Base-by-base conservation (phyloP, 2,329 filamentous ascomycete species). In the Aureobasidium sp. region DNA sequence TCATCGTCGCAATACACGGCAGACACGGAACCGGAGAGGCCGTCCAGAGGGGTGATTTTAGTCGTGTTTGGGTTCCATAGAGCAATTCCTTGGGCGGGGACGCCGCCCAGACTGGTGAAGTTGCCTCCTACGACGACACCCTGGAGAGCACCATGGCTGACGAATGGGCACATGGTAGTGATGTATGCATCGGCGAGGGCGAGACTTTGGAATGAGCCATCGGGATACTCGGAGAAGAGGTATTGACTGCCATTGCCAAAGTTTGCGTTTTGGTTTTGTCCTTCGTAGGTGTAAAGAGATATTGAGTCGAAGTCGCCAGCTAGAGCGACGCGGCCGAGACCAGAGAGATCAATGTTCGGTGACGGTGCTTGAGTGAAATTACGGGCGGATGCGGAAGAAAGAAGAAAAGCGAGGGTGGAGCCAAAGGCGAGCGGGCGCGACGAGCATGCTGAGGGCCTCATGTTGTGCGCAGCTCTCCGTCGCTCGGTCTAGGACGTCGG, bases 231-330 rank as follows among this genome's bases (percentile, higher is more conserved):
- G 22, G 88, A 85, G 60, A 97, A 82, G 44, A 99, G 82, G 19
- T 90, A 88, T 70, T 92, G 85, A 69, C 87, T 90, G 71, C 89
- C 90, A 79, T 96, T 91, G 63, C 82, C 84, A 69, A 77, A 85
- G 68, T 85, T 83, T 17, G 82, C 76, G 64, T 81, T 78, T 73
- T 93, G 85, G 63, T 80, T 86, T 73, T 99, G 93, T 65, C 88
- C 90, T 69, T 88, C 81, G 70, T 86, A 97, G 71, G 92, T 80
- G 77, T 94, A 97, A 42, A 97, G 79, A 14, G 94, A 97, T 69
- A 97, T 89, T 60, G 91, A 90, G 70, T 90, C 85, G 73, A 96
- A 99, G 75, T 97, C 87, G 68, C 94, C 94, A 1, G 86, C 88
- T 63, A 99, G 81, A 60, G 89, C 91, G 67, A 97, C 86, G 68